phyloP scores from a whole-genome alignment of 2,329 filamentous ascomycete genomes.

The Zalaria sp. region DNA sequence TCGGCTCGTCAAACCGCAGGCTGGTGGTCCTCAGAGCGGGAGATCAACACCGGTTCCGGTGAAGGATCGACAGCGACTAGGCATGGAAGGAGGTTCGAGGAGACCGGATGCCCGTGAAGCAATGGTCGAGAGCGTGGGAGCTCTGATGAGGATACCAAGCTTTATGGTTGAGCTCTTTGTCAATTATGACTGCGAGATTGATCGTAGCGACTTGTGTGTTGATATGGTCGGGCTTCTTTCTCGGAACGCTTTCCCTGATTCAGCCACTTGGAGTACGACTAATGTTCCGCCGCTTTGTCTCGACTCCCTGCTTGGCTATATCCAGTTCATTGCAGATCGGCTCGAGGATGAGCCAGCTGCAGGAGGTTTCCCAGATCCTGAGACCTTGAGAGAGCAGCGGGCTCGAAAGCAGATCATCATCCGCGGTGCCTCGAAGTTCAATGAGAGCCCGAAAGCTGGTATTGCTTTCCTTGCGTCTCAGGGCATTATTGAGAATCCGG shows the following conservation, averaged over 20 bases:
- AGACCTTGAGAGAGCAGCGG: conserved; percentile 54
- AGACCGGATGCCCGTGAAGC: conserved; percentile 93
- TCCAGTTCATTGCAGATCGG: conserved; percentile 83
- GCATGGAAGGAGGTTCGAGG: conserved; percentile 77
- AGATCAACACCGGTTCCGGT: conserved; percentile 81
- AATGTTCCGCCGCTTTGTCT: conserved; percentile 92
- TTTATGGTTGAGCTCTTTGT: conserved; percentile 94
- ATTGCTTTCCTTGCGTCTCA: conserved; percentile 74
- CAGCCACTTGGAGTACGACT: conserved; percentile 96
- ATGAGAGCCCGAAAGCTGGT: conserved; percentile 82
- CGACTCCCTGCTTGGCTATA: conserved; percentile 77
- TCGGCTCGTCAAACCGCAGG: conserved; percentile 66
- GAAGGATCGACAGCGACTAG: conserved; percentile 82
- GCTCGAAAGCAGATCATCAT: conserved; percentile 78
- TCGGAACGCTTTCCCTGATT: conserved; percentile 89
- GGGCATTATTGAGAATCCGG: conserved; percentile 66
- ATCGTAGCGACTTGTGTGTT: conserved; percentile 82
- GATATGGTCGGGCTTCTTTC: conserved; percentile 89
- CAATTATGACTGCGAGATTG: conserved; percentile 94
- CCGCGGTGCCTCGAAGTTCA: conserved; percentile 79
- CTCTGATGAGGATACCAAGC: conserved; percentile 78
- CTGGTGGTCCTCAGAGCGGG: conserved; percentile 63
- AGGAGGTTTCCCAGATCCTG: conserved; percentile 53
- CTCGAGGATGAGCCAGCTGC: conserved; percentile 54
- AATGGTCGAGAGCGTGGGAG: conserved; percentile 94